Evolutionary conservation across 345 rosid species (phyloP).

Genomic region (Angophora floribunda): DNA sequence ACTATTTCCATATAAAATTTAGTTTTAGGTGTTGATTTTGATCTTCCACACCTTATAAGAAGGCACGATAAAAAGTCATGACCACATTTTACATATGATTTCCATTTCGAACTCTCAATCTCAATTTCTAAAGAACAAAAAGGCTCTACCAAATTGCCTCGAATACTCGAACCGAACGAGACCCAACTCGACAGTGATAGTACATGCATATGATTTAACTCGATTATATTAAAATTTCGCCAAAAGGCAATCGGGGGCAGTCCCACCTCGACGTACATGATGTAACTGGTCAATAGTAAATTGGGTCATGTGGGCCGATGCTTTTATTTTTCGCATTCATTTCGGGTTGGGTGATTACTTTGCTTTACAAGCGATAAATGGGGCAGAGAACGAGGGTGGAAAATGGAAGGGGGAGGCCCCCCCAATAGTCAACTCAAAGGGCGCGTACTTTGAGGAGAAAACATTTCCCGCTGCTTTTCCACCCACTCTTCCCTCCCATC

Average conservation of each 20-base stretch:
- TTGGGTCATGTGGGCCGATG: not conserved
- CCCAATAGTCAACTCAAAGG: not conserved
- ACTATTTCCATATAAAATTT: no score
- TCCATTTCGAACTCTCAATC: not conserved
- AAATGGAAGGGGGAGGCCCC: not conserved
- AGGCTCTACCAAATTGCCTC: not conserved
- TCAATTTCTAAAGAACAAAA: not conserved
- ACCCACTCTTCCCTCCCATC: not conserved
- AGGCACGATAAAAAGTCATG: not conserved
- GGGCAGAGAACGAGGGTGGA: not conserved
- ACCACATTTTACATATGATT: not conserved
- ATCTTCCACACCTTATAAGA: no score
- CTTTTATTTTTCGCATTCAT: not conserved
- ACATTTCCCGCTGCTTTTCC: not conserved
- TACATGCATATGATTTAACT: not conserved
- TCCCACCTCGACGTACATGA: no score
- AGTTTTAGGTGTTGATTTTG: no score
- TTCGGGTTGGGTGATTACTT: not conserved
- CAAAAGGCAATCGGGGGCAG: not conserved
- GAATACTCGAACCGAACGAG: not conserved
- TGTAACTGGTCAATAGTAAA: not conserved
- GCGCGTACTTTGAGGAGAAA: not conserved
- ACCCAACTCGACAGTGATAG: not conserved
- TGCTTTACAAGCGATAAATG: not conserved
- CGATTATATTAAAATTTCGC: not conserved